Evolutionary conservation across 2,329 filamentous ascomycete genomes (phyloP), one percentile per base, ranked within the genome.

Genomic region (Purpureocillium lavendulum): DNA sequence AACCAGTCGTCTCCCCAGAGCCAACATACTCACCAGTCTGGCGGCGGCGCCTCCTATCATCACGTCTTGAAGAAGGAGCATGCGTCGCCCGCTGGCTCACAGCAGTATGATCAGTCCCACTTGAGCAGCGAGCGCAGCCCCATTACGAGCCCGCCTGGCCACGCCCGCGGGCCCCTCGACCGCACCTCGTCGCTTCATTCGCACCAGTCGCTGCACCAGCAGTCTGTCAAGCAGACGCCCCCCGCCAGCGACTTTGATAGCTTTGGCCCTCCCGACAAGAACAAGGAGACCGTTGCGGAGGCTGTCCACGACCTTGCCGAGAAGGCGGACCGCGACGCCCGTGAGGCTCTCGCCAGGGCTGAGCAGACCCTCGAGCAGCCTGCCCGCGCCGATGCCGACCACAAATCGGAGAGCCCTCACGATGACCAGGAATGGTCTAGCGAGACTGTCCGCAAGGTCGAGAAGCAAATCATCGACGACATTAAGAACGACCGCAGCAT

Each of bases 261-360:
- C 39, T 49, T 52, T 32, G 47, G 45, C 35, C 45, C 52, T 21
- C 44, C 45, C 40, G 76, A 71, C 45, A 80, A 84, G 59, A 82
- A 77, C 39, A 77, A 69, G 48, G 82, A 87, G 59, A 83, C 80
- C 36, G 83, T 92, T 24, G 71, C 82, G 15, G 77, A 86, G 40
- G 80, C 83, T 18, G 69, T 88, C 31, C 74, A 69, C 47, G 80
- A 79, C 32, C 67, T 88, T 46, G 83, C 81, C 33, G 58, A 59
- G 36, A 62, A 66, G 49, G 70, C 61, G 15, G 64, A 74, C 44
- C 58, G 62, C 7, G 69, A 73, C 52, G 80, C 83, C 3, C 77
- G 80, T 50, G 75, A 84, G 53, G 80, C 82, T 34, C 62, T 87
- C 40, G 75, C 73, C 35, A 66, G 73, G 39, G 71, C 69, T 24